phyloP scores from a whole-genome alignment of 2,329 filamentous ascomycete species.

The Talaromyces sp. region DNA sequence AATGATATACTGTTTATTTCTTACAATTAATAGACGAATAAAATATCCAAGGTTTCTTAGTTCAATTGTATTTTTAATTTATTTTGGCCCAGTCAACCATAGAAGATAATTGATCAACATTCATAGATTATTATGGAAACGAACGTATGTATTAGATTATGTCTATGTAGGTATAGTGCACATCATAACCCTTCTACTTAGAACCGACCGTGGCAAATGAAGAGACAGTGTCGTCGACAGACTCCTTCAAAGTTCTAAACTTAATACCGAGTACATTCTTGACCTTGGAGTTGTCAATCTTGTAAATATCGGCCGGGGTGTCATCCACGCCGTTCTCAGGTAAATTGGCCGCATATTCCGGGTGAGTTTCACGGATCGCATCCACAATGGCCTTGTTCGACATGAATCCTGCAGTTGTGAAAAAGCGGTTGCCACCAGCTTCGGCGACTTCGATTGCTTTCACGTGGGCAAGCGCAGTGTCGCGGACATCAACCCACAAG shows the following conservation, averaged over 20 bases:
- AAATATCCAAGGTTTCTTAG: background rate
- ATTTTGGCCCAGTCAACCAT: background rate
- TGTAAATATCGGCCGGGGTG: constrained; percentile 24
- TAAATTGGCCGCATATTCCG: constrained; percentile 37
- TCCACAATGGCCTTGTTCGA: constrained; percentile 41
- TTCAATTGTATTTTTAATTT: background rate
- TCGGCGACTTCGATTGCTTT: constrained; percentile 43
- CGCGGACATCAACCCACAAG: constrained; percentile 54
- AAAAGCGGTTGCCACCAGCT: constrained; percentile 44
- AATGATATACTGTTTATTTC: background rate
- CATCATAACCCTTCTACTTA: constrained; percentile 12
- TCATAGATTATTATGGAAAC: background rate
- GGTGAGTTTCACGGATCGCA: constrained; percentile 38
- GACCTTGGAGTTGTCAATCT: constrained; percentile 37
- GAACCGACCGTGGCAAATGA: constrained; percentile 30
- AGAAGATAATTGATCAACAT: background rate
- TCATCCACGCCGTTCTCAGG: constrained; percentile 33
- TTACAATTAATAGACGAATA: background rate
- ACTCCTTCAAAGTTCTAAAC: constrained; percentile 35
- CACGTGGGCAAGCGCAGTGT: constrained; percentile 46
- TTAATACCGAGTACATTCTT: constrained; percentile 37
- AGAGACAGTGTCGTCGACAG: constrained; percentile 34
- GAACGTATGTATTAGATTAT: background rate
- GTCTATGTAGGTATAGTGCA: background rate
- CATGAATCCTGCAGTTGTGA: constrained; percentile 38